Evolutionary conservation across 345 rosid genomes (phyloP), one percentile per base, ranked within the genome.

Genomic region (Syzygium grande): DNA sequence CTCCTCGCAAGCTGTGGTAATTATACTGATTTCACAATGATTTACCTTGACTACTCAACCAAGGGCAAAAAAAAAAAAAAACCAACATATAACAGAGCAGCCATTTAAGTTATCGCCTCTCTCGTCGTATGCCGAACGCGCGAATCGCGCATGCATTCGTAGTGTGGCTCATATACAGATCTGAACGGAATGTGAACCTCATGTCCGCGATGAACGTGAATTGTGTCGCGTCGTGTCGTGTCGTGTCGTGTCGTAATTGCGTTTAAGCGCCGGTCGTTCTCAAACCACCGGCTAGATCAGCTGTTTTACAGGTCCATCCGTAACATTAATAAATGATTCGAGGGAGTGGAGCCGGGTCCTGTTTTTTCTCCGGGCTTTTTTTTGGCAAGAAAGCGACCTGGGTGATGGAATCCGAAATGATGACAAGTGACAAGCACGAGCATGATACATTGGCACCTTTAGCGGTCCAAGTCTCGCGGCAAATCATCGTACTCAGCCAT

Each of bases 391-490:
- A 34, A 68, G 43, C 43, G 23, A 68, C 43, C 77, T 8, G 17
- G 43, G 5, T 16, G 43, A 8, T 43, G 46, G 46, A 65, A 65
- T 65, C 78, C 78, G 79, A 68, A 30, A 65, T 4, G 22, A 29
- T 30, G 78, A 65, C 43, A 41, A 41, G 22, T 1, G 43, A 30
- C 78, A 0, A 34, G 46, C 5, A 23, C 46, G 30, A 38, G 14
- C 78, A 15, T 43, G 38, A 68, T 68, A 9, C 5, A 15, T 4
- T 0, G 0, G 1, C 0, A 34, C 19, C 46, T 68, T 34, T 34
- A 17, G 46, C 41, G 0, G 46, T 19, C 25, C 25, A n/a, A 13
- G 68, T 15, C 15, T 61, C 34, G 0, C 0, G 63, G 65, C 0
- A 25, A 25, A 58, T 25, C 65, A 11, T 58, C 6, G 25, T 58